Percentiles rank a stretch among this genome's conserved stretches.
phyloP scores from a whole-genome alignment of 495 filamentous ascomycete species.

The Penicillium malachiteum region DNA sequence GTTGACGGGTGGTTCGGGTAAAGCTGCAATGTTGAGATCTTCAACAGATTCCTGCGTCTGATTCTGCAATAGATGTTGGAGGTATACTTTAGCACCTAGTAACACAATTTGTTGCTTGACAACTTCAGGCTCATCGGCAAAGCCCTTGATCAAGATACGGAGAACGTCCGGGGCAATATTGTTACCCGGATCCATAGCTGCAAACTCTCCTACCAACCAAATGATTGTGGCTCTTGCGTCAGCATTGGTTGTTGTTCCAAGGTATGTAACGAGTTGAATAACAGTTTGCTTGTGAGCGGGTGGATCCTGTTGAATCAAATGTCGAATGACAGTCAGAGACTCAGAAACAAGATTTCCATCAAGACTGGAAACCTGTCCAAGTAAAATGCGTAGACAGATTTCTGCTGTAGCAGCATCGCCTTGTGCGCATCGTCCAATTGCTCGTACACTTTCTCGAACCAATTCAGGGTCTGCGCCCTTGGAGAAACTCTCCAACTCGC shows the following conservation, averaged over 20 bases:
- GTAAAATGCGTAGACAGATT: conserved; percentile 75
- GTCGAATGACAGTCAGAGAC: conserved; percentile 86
- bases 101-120: conserved; percentile 91
- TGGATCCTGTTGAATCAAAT: conserved; percentile 91
- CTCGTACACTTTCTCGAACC: conserved; percentile 82
- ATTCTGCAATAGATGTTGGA: conserved; percentile 72
- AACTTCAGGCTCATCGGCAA: conserved; percentile 76
- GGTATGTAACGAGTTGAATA: conserved; percentile 83
- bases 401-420: conserved; percentile 65
- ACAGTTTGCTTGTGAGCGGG: conserved; percentile 75
- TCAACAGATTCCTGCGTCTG: conserved; percentile 34
- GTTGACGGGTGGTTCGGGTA: conserved; percentile 8
- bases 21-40: not conserved
- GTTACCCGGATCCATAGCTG: conserved; percentile 70
- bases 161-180: conserved; percentile 93
- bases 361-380: conserved; percentile 78
- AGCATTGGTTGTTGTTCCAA: conserved; percentile 79
- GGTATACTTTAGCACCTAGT: conserved; percentile 90
- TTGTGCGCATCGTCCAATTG: conserved; percentile 90
- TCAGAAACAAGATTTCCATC: conserved; percentile 88
- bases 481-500: conserved; percentile 90
- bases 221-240: conserved; percentile 90
- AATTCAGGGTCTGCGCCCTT: conserved; percentile 71
- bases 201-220: conserved; percentile 95
- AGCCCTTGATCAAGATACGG: conserved; percentile 82